Evolutionary conservation across 2,329 filamentous ascomycete species (phyloP), one percentile per base, ranked within the genome.

Genomic region (Scleromitrula shiraiana): DNA sequence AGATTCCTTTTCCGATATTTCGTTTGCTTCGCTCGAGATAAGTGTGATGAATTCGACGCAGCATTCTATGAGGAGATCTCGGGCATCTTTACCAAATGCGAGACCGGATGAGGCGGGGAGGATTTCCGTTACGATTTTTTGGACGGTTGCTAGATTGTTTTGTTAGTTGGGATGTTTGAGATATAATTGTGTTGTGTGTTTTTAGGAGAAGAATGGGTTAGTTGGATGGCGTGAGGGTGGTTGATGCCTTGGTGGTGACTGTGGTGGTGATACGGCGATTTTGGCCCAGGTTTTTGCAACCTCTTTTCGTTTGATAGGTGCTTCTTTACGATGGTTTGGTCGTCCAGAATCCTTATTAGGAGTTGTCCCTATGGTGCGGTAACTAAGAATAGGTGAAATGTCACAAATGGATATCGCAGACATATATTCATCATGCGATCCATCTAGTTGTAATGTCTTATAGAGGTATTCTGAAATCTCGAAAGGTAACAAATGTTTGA

Each of bases 1-100:
- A 41, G 90, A 88, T 63, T 98, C 93, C 68, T 95, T 95, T 67
- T 98, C 93, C 10, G 90, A 94, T 56, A 98, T 98, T 62, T 98
- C 93, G 68, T 98, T 98, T 53, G 93, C 93, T 71, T 98, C 91
- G 40, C 88, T 95, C n/a, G 90, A 96, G 59, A 98, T 86, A 62
- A 98, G 80, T 15, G 93, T 97, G 67, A 98, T 96, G 68, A 98
- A 98, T 68, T 98, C 93, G 62, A 98, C 91, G 64, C 93, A 98
- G 71, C 93, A 97, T 72, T 97, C 93, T 62, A 98, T 98, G 44
- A 98, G 76, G 2, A 97, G 76, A 64, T 98, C 93, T 51, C 93
- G 84, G 10, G 91, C 90, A 61, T 98, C 93, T 66, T 95, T 96
- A 36, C 90, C 88, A 65, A 97, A 97, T 2, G 86, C 83, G 53